These are phyloP conservation scores for Anacardium occidentale DNA, from an alignment of 345 rosid genomes.

Conservation along the genomic window DNA sequence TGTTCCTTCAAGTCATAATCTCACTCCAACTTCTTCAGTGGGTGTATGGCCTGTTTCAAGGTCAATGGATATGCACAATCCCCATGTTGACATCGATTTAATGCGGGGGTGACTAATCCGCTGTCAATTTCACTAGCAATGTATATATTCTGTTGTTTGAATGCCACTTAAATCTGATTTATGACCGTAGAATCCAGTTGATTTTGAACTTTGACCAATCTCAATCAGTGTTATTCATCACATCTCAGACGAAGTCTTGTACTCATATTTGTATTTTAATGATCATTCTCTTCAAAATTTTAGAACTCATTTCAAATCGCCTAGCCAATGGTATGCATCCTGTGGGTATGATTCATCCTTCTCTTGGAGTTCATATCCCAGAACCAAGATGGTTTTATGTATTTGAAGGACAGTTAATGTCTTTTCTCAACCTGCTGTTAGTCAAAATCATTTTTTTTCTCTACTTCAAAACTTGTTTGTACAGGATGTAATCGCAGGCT, in stretches of 20 bases:
- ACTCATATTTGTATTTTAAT: conserved; percentile 35
- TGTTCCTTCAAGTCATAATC: conserved; percentile 54
- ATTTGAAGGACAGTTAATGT: no score
- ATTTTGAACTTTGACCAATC: conserved; percentile 26
- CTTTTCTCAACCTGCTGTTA: no score
- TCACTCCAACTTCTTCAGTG: conserved; percentile 48
- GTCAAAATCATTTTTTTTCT: no score
- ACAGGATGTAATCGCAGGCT: no score
- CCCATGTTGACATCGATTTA: conserved; percentile 81
- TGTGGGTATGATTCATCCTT: no score
- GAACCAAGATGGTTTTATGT: no score
- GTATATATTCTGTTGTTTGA: conserved; percentile 36
- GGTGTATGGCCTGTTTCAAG: conserved; percentile 80
- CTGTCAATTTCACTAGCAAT: conserved; percentile 22
- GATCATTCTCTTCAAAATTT: conserved; percentile 13
- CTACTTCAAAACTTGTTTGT: no score
- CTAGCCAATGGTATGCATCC: no score
- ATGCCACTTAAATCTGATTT: conserved; percentile 28
- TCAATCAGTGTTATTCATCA: conserved; percentile 24
- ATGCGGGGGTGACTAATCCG: conserved; percentile 66
- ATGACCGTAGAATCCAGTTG: conserved; percentile 25
- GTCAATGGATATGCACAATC: conserved; percentile 62
- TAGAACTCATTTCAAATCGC: conserved; percentile 10
- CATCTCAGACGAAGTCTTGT: conserved; percentile 23
- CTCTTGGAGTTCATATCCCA: no score